Percentiles rank a stretch among this genome's conserved stretches.
These are phyloP conservation scores for Spinellus fusiger DNA, from an alignment of 192 early-diverging fungal genomes.

Conservation along the genomic window DNA sequence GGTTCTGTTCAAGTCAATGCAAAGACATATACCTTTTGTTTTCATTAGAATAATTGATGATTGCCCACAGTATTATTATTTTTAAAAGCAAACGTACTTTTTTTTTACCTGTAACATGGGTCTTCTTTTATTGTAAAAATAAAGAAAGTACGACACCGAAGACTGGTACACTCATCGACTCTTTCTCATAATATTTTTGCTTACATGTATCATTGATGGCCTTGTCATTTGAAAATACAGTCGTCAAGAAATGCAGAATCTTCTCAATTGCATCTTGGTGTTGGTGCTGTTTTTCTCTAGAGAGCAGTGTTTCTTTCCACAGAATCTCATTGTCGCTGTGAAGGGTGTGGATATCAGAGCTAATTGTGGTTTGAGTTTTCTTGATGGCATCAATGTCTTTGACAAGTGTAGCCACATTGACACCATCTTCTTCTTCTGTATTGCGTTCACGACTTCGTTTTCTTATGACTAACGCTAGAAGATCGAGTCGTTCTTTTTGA, in stretches of 20 bases:
- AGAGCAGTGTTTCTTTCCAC: slow-evolving; percentile 72
- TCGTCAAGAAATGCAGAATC: slow-evolving; percentile 85
- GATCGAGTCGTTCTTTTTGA: slow-evolving; percentile 79
- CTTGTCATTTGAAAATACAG: slow-evolving; percentile 67
- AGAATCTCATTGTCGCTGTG: slow-evolving; percentile 85
- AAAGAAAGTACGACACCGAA: too few relatives aligned
- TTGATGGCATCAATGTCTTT: slow-evolving; percentile 83
- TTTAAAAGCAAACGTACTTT: too few relatives aligned
- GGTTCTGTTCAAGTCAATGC: too few relatives aligned
- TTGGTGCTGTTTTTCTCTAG: slow-evolving; percentile 70
- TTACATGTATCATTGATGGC: slow-evolving; percentile 4
- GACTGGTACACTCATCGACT: neutral
- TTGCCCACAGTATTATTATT: too few relatives aligned
- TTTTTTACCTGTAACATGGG: too few relatives aligned
- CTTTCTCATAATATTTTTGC: slow-evolving; percentile 5
- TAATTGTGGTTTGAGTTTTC: slow-evolving; percentile 85
- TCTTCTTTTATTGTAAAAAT: too few relatives aligned
- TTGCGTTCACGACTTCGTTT: slow-evolving; percentile 56
- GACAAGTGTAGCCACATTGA: slow-evolving; percentile 40
- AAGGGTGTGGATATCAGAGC: slow-evolving; percentile 76
- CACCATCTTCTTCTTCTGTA: slow-evolving; percentile 30
- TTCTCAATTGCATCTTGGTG: slow-evolving; percentile 92
- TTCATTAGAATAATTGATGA: too few relatives aligned
- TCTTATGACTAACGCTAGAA: slow-evolving; percentile 79
- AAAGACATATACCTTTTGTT: too few relatives aligned